These are phyloP conservation scores for Naganishia cerealis DNA, from an alignment of 1,284 basidiomycete genomes.

Conservation along the genomic window DNA sequence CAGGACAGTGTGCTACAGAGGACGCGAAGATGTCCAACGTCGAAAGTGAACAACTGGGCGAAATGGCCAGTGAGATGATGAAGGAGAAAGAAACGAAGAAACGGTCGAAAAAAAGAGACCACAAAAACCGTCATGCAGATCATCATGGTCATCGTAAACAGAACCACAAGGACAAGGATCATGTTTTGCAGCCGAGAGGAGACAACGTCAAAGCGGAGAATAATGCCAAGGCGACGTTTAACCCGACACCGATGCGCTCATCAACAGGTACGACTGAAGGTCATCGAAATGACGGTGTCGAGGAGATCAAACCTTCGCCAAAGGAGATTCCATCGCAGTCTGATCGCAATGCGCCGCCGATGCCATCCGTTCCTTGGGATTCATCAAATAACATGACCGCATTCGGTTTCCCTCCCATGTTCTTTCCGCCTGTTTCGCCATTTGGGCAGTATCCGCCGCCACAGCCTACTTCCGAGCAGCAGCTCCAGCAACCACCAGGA, in stretches of 20 bases:
- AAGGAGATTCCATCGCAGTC: neutral
- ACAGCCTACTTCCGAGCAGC: neutral
- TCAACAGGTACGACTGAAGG: neutral
- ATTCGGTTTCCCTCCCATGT: neutral
- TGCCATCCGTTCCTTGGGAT: neutral
- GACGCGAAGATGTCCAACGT: neutral
- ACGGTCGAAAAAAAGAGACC: neutral
- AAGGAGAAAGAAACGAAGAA: neutral
- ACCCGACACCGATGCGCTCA: neutral
- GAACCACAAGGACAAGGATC: neutral
- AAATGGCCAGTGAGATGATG: neutral
- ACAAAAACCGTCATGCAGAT: neutral
- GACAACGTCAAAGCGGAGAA: neutral
- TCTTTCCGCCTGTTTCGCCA: neutral
- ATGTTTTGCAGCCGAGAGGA: neutral
- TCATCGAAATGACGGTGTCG: neutral
- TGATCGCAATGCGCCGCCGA: neutral
- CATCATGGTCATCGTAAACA: constrained; percentile 15
- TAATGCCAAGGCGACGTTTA: neutral
- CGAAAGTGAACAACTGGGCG: neutral
- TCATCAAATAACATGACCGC: neutral
- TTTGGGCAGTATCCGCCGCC: neutral
- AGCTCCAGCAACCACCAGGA: neutral
- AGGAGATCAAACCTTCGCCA: neutral
- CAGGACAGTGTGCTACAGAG: neutral